Conservation (phyloP, 1,139 yeast genomes). For the Lodderomyces elongisporus region DNA sequence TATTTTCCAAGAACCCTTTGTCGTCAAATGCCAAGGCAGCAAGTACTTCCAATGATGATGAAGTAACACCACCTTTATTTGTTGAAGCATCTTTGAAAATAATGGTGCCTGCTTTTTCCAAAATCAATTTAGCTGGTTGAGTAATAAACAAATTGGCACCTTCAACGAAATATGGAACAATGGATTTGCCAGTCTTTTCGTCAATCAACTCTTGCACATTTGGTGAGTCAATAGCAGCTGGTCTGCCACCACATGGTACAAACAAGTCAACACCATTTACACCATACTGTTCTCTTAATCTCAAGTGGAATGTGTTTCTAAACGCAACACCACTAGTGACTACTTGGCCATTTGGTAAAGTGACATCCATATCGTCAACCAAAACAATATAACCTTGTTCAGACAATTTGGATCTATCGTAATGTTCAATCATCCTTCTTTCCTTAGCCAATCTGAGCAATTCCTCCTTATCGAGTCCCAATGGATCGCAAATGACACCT, state of each 20-base stretch:
- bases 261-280: constrained; percentile 64
- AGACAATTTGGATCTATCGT: constrained; percentile 63
- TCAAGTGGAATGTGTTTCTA: constrained; percentile 86
- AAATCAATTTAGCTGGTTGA: constrained; percentile 82
- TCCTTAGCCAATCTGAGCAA: constrained; percentile 71
- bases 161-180: constrained; percentile 87
- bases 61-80: constrained; percentile 97
- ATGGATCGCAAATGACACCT: constrained; percentile 89
- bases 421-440: constrained; percentile 72
- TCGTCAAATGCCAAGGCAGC: constrained; percentile 93
- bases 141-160: constrained; percentile 96
- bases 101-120: constrained; percentile 83
- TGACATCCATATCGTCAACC: constrained; percentile 79
- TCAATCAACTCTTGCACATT: constrained; percentile 74
- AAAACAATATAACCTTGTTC: constrained; percentile 73
- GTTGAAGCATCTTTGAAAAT: constrained; percentile 95
- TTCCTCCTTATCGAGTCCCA: constrained; percentile 79
- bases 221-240: constrained; percentile 88
- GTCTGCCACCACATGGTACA: constrained; percentile 99
- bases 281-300: constrained; percentile 60
- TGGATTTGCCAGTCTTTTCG: constrained; percentile 66
- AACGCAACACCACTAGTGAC: constrained; percentile 86
- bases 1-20: constrained; percentile 64
- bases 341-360: constrained; percentile 69
- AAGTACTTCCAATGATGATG: constrained; percentile 90